Conservation (phyloP, 2,329 filamentous ascomycete genomes). For the Neodidymelliopsis sp. region DNA sequence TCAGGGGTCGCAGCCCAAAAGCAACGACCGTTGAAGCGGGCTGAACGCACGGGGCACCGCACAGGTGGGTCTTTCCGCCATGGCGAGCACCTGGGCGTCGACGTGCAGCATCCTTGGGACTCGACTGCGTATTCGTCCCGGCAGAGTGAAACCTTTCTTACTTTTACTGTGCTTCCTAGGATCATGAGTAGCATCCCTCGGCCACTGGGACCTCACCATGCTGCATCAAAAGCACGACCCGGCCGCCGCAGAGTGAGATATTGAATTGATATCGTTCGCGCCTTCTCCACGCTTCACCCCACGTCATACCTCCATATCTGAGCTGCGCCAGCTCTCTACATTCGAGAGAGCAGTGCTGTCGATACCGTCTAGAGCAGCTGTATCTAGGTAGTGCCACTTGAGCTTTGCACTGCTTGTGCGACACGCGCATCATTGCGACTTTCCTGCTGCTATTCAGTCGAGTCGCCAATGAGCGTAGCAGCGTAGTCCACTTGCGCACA, state of each 20-base stretch:
- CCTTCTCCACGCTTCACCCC: constrained; percentile 19
- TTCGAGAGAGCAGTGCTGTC: not conserved
- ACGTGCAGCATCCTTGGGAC: constrained; percentile 7
- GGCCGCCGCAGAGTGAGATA: constrained; percentile 6
- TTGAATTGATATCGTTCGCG: constrained; percentile 10
- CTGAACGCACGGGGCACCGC: constrained; percentile 1
- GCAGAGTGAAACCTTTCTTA: constrained; percentile 13
- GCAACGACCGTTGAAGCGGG: constrained; percentile 10
- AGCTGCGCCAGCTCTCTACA: constrained; percentile 4
- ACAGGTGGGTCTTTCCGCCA: constrained; percentile 13
- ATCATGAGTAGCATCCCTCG: constrained; percentile 10
- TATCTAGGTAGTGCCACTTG: not conserved
- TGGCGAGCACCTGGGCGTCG: constrained; percentile 15
- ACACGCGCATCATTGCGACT: not conserved
- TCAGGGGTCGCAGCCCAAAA: constrained; percentile 16
- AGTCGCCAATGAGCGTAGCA: constrained; percentile 3
- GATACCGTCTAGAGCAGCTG: not conserved
- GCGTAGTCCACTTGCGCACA: constrained; percentile 4
- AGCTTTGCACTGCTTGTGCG: not conserved
- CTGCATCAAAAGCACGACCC: constrained; percentile 14
- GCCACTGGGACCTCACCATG: constrained; percentile 8
- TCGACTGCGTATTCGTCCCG: constrained; percentile 7
- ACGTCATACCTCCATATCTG: constrained; percentile 12
- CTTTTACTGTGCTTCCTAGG: constrained; percentile 11
- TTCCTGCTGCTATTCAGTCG: constrained; percentile 1